Evolutionary conservation across 306 rosid genomes (phyloP), one percentile per base, ranked within the genome.

Genomic region (Myrica gale): DNA sequence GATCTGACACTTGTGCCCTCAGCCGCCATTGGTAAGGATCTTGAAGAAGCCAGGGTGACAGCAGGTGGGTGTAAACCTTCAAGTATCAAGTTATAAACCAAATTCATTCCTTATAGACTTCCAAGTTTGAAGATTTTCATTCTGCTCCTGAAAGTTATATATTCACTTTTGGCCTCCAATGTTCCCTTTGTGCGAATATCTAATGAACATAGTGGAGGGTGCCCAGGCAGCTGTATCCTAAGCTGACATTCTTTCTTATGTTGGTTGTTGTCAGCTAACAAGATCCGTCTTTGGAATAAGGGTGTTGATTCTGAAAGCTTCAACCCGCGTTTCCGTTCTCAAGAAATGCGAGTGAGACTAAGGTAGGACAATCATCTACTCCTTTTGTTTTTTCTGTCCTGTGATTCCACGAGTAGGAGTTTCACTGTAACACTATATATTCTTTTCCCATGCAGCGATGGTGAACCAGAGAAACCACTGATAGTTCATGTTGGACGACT

Each of bases 1-100:
- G 99, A 96, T 82, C 88, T 96, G 70, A 96, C 99, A 9, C 74
- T 96, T 83, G 99, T 96, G 53, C 99, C 99, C 61, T 96, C 99
- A 21, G 97, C 90, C 79, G 99, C 98, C 75, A 90, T 92, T 67
- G 93, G 78, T 12, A 88, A 69, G 82, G 99, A 96, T 85, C 97
- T 96, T 67, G 85, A 76, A 84, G 90, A 83, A 60, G 89, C 86
- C 32, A 87, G 87, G 70, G 98, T 96, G 71, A 91, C 96, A 67
- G 89, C 96, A 79, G 97, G 99, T 96, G 87, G 82, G 82, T 70
- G 20, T 77, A 79, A n/a, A 77, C 45, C 37, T 48, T 44, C 46
- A 16, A 4, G 62, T 47, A 50, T 42, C 17, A 15, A 41, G 39
- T 66, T 41, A 66, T 44, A 9, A 41, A 3, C 12, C 69, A 68